Percentiles rank a stretch among this genome's conserved stretches.
phyloP scores from a whole-genome alignment of 176 grass and related monocot genomes.

The Paspalum notatum region DNA sequence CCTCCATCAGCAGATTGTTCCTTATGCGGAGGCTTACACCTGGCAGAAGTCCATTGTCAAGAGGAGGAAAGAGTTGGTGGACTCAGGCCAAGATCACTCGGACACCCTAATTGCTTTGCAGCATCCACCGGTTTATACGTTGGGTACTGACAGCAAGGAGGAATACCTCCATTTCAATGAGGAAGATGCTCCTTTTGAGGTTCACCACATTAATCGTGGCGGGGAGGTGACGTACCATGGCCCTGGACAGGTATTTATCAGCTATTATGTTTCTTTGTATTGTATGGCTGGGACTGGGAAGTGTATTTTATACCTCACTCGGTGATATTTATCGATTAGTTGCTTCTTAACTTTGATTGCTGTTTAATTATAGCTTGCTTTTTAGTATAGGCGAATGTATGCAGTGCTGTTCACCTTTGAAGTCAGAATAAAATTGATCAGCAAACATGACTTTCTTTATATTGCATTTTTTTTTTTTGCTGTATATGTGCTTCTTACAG shows the following conservation, averaged over 20 bases:
- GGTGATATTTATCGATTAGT: background rate
- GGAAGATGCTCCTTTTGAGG: constrained; percentile 60
- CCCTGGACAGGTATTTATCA: constrained; percentile 70
- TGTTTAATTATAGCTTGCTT: background rate
- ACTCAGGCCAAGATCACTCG: constrained; percentile 43
- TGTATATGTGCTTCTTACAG: constrained; percentile 15
- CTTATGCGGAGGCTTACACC: constrained; percentile 50
- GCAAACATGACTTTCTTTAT: background rate
- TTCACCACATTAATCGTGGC: constrained; percentile 70
- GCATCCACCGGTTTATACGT: constrained; percentile 70
- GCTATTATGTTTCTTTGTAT: background rate
- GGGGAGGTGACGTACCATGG: constrained; percentile 96
- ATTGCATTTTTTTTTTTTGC: background rate
- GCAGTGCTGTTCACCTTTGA: background rate
- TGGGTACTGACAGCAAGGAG: constrained; percentile 54
- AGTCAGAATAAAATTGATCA: background rate
- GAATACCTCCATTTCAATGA: constrained; percentile 71
- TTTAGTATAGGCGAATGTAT: background rate
- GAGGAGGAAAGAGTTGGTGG: constrained; percentile 53
- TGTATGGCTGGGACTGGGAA: background rate
- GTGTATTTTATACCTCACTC: background rate
- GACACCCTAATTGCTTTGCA: constrained; percentile 74
- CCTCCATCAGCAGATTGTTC: constrained; percentile 44
- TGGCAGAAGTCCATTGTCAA: constrained; percentile 69
- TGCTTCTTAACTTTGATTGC: background rate